Conservation (phyloP, 1,139 yeast species). For the Zygotorulaspora mrakii region DNA sequence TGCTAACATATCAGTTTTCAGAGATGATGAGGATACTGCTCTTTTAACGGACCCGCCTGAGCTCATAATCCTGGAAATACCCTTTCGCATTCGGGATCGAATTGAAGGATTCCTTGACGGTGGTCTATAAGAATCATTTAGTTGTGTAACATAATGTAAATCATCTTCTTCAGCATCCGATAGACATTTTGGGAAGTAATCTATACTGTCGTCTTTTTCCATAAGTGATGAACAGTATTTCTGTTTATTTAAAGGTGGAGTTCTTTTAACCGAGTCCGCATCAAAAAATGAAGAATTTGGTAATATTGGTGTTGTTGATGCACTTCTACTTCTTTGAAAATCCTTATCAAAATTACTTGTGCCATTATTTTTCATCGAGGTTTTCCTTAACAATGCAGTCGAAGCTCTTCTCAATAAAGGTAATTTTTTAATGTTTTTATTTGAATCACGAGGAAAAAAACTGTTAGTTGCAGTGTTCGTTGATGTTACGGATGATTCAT, state of each 20-base stretch:
- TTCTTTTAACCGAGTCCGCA: slow-evolving; percentile 7
- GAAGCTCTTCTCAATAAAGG: slow-evolving; percentile 35
- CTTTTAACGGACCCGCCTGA: slow-evolving; percentile 18
- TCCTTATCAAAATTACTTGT: slow-evolving; percentile 1
- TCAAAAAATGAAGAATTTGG: slow-evolving; percentile 13
- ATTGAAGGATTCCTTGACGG: slow-evolving; percentile 25
- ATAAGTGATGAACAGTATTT: slow-evolving; percentile 4
- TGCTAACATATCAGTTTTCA: slow-evolving; percentile 1
- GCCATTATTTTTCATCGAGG: slow-evolving; percentile 20
- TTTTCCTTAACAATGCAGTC: slow-evolving; percentile 31
- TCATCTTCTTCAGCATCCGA: slow-evolving; percentile 9
- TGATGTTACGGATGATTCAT: slow-evolving; percentile 8
- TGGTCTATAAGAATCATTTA: slow-evolving; percentile 6
- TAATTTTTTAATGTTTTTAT: slow-evolving; percentile 17
- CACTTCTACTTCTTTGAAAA: slow-evolving; percentile 10
- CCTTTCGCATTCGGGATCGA: slow-evolving; percentile 30
- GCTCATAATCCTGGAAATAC: slow-evolving; percentile 31
- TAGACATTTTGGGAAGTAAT: not conserved
- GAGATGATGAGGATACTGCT: slow-evolving; percentile 14
- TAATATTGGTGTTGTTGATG: slow-evolving; percentile 16
- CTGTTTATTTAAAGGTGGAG: slow-evolving; percentile 10
- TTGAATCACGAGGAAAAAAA: slow-evolving; percentile 8
- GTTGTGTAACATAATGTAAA: slow-evolving; percentile 14
- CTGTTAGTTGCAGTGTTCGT: slow-evolving; percentile 9
- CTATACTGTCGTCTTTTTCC: not conserved